These are phyloP conservation scores for Prillingera fragicola DNA, from an alignment of 1,284 basidiomycete genomes.

Conservation along the genomic window DNA sequence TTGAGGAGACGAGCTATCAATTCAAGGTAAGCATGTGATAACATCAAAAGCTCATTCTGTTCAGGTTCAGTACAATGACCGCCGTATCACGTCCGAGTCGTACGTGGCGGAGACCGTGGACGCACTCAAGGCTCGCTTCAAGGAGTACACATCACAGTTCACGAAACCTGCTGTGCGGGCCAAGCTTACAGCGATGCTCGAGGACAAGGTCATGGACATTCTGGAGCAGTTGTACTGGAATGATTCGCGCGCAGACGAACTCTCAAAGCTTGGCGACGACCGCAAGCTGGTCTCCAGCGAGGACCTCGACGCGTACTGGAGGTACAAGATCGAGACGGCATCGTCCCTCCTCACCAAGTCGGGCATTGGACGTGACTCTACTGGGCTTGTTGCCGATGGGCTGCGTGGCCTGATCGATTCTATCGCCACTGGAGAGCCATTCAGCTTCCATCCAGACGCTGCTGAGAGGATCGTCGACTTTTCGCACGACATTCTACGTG, in stretches of 20 bases:
- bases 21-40: slow-evolving; percentile 70
- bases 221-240: slow-evolving; percentile 96
- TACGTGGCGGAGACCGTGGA: slow-evolving; percentile 98
- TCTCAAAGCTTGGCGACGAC: slow-evolving; percentile 67
- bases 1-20: slow-evolving; percentile 94
- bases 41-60: slow-evolving; percentile 47
- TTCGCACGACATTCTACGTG: slow-evolving; percentile 83
- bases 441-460: slow-evolving; percentile 80
- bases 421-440: slow-evolving; percentile 81
- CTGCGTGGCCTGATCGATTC: slow-evolving; percentile 82
- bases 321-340: slow-evolving; percentile 90
- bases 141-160: slow-evolving; percentile 77
- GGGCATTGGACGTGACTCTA: slow-evolving; percentile 91
- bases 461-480: slow-evolving; percentile 85
- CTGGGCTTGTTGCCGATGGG: slow-evolving; percentile 90
- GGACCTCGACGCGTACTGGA: slow-evolving; percentile 87
- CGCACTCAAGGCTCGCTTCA: slow-evolving; percentile 83
- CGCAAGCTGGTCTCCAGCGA: slow-evolving; percentile 56
- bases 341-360: slow-evolving; percentile 89
- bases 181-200: slow-evolving; percentile 84
- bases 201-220: slow-evolving; percentile 94
- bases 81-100: slow-evolving; percentile 86
- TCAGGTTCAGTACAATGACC: slow-evolving; percentile 92
- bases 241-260: slow-evolving; percentile 75
- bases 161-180: slow-evolving; percentile 80